Conservation (phyloP, 2,329 filamentous ascomycete species). For the Pestalotiopsis sp. region DNA sequence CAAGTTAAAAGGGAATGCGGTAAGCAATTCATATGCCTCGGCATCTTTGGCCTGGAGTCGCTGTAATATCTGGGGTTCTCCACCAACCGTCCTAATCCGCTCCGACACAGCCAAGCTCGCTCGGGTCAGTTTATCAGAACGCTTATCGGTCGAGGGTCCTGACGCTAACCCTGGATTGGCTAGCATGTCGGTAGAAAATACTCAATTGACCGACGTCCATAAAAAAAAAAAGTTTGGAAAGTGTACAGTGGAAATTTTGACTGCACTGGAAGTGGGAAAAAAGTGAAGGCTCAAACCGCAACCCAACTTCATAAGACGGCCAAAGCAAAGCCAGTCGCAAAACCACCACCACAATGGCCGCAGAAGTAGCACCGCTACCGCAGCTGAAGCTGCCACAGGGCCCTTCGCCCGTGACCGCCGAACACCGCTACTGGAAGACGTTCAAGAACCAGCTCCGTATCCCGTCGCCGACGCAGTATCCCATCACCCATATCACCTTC, state of each 20-base stretch:
- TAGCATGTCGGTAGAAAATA: slow-evolving; percentile 10
- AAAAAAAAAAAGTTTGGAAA: slow-evolving; percentile 16
- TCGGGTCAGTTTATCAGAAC: background rate
- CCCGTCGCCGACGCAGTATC: slow-evolving; percentile 86
- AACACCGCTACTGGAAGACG: slow-evolving; percentile 94
- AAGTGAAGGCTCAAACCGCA: background rate
- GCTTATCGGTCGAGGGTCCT: background rate
- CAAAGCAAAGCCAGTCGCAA: background rate
- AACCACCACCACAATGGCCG: slow-evolving; percentile 66
- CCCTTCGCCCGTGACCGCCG: slow-evolving; percentile 81
- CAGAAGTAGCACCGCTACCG: slow-evolving; percentile 78
- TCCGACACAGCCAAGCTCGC: background rate
- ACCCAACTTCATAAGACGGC: background rate
- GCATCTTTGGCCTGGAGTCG: background rate
- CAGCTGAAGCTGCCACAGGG: slow-evolving; percentile 82
- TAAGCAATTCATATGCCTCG: background rate
- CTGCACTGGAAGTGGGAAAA: background rate
- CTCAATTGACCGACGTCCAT: slow-evolving; percentile 17
- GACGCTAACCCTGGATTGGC: background rate
- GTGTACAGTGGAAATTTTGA: slow-evolving; percentile 6
- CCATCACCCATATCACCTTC: slow-evolving; percentile 87
- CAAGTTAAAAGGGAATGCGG: background rate
- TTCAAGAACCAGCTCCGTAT: slow-evolving; percentile 92
- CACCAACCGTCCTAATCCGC: background rate
- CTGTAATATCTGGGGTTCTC: background rate